These are phyloP conservation scores for Thelephora terrestris DNA, from an alignment of 1,284 basidiomycete genomes.

Conservation along the genomic window DNA sequence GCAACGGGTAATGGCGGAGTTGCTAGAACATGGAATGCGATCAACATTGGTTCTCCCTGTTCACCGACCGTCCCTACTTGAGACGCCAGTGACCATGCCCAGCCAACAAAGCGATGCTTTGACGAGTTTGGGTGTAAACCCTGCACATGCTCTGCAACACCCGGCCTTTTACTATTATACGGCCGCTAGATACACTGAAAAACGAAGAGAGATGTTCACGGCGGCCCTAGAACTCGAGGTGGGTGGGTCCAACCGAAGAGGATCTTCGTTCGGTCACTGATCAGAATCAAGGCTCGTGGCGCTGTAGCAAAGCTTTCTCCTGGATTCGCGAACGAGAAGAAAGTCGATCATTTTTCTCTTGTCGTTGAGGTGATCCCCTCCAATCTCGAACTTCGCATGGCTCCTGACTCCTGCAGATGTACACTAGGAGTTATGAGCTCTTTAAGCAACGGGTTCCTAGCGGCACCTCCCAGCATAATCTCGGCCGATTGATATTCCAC, in stretches of 20 bases:
- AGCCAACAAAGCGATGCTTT: constrained; percentile 31
- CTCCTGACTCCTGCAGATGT: constrained; percentile 41
- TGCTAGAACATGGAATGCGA: constrained; percentile 73
- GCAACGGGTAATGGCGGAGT: constrained; percentile 79
- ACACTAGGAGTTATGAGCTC: constrained; percentile 83
- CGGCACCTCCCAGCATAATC: constrained; percentile 23
- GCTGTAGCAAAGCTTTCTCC: constrained; percentile 27
- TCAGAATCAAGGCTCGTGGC: constrained; percentile 16
- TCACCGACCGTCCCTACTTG: constrained; percentile 32
- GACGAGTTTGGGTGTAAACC: constrained; percentile 54
- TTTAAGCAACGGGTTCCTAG: constrained; percentile 66
- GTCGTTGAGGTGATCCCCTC: constrained; percentile 59
- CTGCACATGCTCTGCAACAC: constrained; percentile 69
- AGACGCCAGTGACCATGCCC: constrained; percentile 19
- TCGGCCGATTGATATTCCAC: constrained; percentile 70
- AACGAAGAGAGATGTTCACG: constrained; percentile 59
- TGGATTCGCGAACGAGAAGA: constrained; percentile 77
- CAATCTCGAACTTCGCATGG: too few species aligned
- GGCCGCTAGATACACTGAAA: constrained; percentile 76
- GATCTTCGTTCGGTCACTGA: constrained; percentile 1
- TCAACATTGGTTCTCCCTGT: constrained; percentile 59
- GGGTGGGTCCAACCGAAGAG: constrained; percentile 10
- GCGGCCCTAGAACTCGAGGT: constrained; percentile 52
- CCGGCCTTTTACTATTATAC: constrained; percentile 88
- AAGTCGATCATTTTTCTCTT: constrained; percentile 76